Base-by-base conservation (phyloP, 495 filamentous ascomycete genomes). In the Daldinia decipiens region DNA sequence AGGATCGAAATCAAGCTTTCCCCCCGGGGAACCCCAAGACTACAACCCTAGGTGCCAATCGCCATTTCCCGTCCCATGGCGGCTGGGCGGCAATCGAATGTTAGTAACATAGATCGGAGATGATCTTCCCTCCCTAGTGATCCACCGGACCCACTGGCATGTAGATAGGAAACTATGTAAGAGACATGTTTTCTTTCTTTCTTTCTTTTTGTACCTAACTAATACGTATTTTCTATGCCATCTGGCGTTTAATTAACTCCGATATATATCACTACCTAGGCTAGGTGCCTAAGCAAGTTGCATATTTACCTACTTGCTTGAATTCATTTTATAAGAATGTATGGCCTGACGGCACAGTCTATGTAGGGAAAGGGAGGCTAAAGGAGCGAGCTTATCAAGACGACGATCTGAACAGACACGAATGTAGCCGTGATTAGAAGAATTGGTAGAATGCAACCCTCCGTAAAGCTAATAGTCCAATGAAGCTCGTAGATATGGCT, bases 61-160 rank as follows among this genome's bases (percentile, higher is more conserved):
- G 34, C 52, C 55, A 66, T 67, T 67, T 73, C 61, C 62, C 59
- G 26, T 59, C 51, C 56, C 40, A 40, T 15, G 31, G 53, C 67
- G 71, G 66, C 67, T 62, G 70, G 31, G 53, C 67, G 71, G 66
- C 67, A 66, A 73, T 73, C 71, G 59, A 70, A 70, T 34, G 62
- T 62, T 52, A 62, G 61, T 40, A 58, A 68, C 62, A n/a, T 12
- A 73, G 67, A 70, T 70, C 67, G 71, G 67, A 70, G 66, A 73
- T 70, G 66, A 62, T 59, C 56, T 72, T 68, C 61, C 70, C 65
- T 68, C 34, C 9, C 36, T 47, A 31, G 34, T 29, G 59, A 59
- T 26, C 29, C 26, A 45, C n/a, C 24, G 6, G 39, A 36, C 34
- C 34, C 34, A 36, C 32, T 34, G 32, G 29, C n/a, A 32, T 26